These are phyloP conservation scores for Colletotrichum echinochloae DNA, from an alignment of 2,329 filamentous ascomycete species.

Conservation along the genomic window DNA sequence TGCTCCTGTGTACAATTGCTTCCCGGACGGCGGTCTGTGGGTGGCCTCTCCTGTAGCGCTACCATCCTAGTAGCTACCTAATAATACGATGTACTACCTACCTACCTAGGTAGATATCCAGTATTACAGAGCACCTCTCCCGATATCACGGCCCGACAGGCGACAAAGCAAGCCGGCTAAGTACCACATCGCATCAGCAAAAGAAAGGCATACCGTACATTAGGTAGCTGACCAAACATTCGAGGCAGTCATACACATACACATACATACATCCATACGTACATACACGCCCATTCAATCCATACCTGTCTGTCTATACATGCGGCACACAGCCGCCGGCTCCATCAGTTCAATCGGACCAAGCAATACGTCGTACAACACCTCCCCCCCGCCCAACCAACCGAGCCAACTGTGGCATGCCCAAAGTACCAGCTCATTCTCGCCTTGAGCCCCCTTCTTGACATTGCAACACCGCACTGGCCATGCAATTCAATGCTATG, in stretches of 20 bases:
- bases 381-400: constrained; percentile 5
- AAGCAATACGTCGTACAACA: background rate
- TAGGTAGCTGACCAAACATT: background rate
- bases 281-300: too few relatives aligned
- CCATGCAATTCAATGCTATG: constrained; percentile 38
- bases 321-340: background rate
- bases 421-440: constrained; percentile 31
- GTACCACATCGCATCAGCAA: constrained; percentile 3
- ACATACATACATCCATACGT: background rate
- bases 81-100: too few relatives aligned
- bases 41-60: too few relatives aligned
- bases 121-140: background rate
- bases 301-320: too few relatives aligned
- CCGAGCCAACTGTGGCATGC: constrained; percentile 15
- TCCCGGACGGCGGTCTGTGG: constrained; percentile 2
- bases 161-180: background rate
- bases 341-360: constrained; percentile 3
- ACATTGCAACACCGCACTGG: constrained; percentile 38
- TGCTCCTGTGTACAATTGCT: background rate
- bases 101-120: background rate
- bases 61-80: background rate
- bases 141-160: background rate
- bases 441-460: constrained; percentile 22
- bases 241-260: background rate
- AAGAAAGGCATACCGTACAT: too few relatives aligned